phyloP scores from a whole-genome alignment of 2,329 filamentous ascomycete species.

The Cytospora piceae region DNA sequence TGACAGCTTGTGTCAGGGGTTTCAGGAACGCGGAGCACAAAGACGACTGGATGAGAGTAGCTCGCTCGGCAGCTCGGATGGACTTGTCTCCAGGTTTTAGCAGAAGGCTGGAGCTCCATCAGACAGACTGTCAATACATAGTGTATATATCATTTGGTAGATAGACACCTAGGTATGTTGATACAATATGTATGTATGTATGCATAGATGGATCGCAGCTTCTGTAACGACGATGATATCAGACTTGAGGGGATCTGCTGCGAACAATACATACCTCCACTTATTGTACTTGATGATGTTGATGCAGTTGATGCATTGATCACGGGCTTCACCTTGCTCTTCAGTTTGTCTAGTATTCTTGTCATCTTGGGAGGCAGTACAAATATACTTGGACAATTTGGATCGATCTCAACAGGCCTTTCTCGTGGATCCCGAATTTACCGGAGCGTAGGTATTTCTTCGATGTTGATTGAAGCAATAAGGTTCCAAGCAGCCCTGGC shows the following conservation, averaged over 20 bases:
- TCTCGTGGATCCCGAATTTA: background rate
- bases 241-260: conserved; percentile 9
- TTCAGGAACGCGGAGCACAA: conserved; percentile 3
- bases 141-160: too few species aligned
- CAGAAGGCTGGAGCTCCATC: background rate
- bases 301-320: conserved; percentile 1
- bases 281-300: background rate
- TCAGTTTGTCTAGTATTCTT: conserved; percentile 16
- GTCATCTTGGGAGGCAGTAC: background rate
- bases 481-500: too few species aligned
- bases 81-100: background rate
- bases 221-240: conserved; percentile 9
- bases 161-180: too few species aligned
- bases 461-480: too few species aligned
- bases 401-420: background rate
- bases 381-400: background rate
- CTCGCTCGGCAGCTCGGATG: background rate
- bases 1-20: conserved; percentile 15
- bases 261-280: conserved; percentile 10
- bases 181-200: too few species aligned
- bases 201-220: background rate
- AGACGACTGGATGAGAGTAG: conserved; percentile 10
- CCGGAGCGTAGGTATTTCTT: too few species aligned
- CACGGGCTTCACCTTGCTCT: conserved; percentile 12
- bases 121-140: background rate